Percentiles rank a stretch among this genome's conserved stretches.
Conservation (phyloP, 768 basidiomycete genomes). For the Daedaleopsis nitida region DNA sequence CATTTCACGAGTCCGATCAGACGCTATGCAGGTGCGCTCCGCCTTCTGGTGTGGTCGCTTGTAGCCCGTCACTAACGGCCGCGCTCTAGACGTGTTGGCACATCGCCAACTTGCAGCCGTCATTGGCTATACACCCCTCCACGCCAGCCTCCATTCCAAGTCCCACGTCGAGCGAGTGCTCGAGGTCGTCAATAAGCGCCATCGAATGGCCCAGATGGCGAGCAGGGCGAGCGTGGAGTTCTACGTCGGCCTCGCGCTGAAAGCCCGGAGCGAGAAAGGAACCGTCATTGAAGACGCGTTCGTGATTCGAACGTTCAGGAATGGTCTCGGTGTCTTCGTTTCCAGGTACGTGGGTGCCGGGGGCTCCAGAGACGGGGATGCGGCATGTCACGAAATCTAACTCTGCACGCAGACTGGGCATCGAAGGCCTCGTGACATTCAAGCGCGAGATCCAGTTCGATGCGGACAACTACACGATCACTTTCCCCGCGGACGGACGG, state of each 20-base stretch:
- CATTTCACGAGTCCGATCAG: conserved; percentile 98
- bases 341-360: conserved; percentile 64
- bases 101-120: conserved; percentile 93
- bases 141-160: conserved; percentile 87
- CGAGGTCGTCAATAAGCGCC: conserved; percentile 85
- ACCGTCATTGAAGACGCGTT: conserved; percentile 80
- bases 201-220: conserved; percentile 98
- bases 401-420: conserved; percentile 64
- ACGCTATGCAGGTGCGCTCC: conserved; percentile 79
- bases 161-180: conserved; percentile 84
- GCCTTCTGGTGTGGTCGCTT: not conserved
- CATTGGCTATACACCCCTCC: conserved; percentile 80
- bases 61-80: not conserved
- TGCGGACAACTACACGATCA: conserved; percentile 85
- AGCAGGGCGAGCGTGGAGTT: conserved; percentile 96
- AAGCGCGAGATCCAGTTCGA: conserved; percentile 89
- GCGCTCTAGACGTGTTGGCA: conserved; percentile 74
- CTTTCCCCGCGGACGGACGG: conserved; percentile 50
- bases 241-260: conserved; percentile 91
- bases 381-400: conserved; percentile 1
- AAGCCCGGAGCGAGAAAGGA: conserved; percentile 56
- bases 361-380: not conserved
- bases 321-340: conserved; percentile 96
- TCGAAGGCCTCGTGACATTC: conserved; percentile 95
- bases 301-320: conserved; percentile 91